Evolutionary conservation across 208 protist genomes (phyloP), one percentile per base, ranked within the genome.

Genomic region (Acanthamoeba polyphaga): DNA sequence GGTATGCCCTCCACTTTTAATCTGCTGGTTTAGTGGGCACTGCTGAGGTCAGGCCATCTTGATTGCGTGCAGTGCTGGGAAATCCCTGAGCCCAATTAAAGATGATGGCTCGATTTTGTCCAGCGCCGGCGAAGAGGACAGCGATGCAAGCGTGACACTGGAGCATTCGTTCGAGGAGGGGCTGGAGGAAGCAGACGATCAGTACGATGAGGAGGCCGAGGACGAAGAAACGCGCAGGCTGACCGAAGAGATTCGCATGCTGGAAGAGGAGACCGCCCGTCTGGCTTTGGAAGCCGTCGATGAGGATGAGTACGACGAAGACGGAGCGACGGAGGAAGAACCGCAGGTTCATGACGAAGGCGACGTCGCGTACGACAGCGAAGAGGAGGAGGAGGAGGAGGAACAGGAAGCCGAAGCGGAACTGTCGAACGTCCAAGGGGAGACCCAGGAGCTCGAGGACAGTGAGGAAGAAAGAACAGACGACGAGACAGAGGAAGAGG

Each of bases 231-330:
- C 38, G n/a, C 60, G 88, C 15, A 17, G 66, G 43, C 43, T 93
- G 1, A 29, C 60, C 17, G 88, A 93, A 53, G 88, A 93, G 88
- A 93, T 93, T 3, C 53, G 88, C 22, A 51, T 78, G 60, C 60
- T 93, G 1, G 88, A 93, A 76, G 88, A 93, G 46, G 88, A 93
- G 88, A 78, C 88, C 0, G 60, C 88, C 43, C 60, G 88, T 72
- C 88, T 93, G 22, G 88, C 60, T 32, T 68, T 90, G 60, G 84
- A 90, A 38, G 84, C 51, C 19, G 5, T 27, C 5, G 60, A 70
- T 22, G 51, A 62, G 29, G 84, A 90, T 7, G 84, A 90, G 0
- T 13, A 32, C 78, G 51, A 87, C 51, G 78, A 53, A 29, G 51
- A 60, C 17, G 78, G 38, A 53, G 78, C 15, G 10, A n/a, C 15